Percentiles rank a stretch among this genome's conserved stretches.
phyloP scores from a whole-genome alignment of 1,139 yeast species.

The Blastobotrys raffinosifermentans region DNA sequence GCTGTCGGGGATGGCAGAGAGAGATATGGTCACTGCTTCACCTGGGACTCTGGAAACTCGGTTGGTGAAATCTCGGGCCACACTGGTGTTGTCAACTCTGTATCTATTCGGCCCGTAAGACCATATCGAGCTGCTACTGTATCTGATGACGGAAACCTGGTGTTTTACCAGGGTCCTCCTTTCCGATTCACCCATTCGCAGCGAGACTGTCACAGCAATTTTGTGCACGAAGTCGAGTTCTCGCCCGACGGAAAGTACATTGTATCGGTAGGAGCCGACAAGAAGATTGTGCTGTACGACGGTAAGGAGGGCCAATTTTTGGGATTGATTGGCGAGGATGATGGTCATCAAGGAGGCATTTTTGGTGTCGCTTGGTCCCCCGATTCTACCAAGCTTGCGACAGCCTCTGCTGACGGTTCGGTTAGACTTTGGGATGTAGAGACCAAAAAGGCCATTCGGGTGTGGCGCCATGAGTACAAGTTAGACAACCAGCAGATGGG shows the following conservation, averaged over 20 bases:
- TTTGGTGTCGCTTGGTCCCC: conserved; percentile 69
- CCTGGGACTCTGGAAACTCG: conserved; percentile 92
- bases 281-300: conserved; percentile 70
- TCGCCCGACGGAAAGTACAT: conserved; percentile 65
- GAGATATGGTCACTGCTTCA: conserved; percentile 84
- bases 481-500: conserved; percentile 75
- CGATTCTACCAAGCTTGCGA: conserved; percentile 52
- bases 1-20: conserved; percentile 97
- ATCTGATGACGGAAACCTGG: conserved; percentile 79
- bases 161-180: conserved; percentile 89
- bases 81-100: conserved; percentile 77
- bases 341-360: conserved; percentile 68
- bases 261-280: conserved; percentile 84
- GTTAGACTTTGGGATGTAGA: conserved; percentile 58
- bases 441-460: conserved; percentile 15
- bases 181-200: conserved; percentile 74
- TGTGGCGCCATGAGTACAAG: conserved; percentile 25
- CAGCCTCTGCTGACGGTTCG: conserved; percentile 79
- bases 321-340: conserved; percentile 42
- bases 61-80: conserved; percentile 96
- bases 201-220: conserved; percentile 69
- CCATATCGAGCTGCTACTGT: conserved; percentile 95
- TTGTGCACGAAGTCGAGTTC: conserved; percentile 74
- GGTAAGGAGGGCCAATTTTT: conserved; percentile 80
- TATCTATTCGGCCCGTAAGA: conserved; percentile 77